Evolutionary conservation across 129 eudicot species (phyloP).

Genomic region (Artemisia annua): DNA sequence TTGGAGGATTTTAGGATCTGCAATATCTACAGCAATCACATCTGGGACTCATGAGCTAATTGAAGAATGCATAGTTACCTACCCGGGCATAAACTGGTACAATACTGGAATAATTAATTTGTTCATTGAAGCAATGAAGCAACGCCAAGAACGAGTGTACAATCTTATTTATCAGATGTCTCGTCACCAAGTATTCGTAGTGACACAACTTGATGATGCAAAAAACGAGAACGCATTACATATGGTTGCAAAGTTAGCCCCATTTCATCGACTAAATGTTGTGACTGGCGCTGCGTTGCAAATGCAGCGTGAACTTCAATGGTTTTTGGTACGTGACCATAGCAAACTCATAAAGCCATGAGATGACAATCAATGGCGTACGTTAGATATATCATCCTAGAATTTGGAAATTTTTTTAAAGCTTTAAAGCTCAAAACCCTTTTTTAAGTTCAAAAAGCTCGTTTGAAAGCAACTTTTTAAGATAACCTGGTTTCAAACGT

Average conservation of each 20-base stretch:
- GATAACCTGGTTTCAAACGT: too few relatives aligned
- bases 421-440: too few relatives aligned
- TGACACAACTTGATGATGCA: neutral
- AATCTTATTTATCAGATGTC: neutral
- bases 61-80: neutral
- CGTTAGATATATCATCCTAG: too few relatives aligned
- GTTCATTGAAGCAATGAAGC: neutral
- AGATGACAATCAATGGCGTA: neutral
- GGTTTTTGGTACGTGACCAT: conserved; percentile 4
- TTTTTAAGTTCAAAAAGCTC: too few relatives aligned
- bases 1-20: conserved; percentile 12
- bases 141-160: neutral
- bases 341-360: too few relatives aligned
- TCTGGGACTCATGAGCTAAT: neutral
- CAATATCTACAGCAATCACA: neutral
- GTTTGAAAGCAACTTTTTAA: too few relatives aligned
- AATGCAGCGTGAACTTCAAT: conserved; percentile 31
- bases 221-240: conserved; percentile 28
- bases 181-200: neutral
- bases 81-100: neutral
- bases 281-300: conserved; percentile 44
- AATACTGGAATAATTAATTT: neutral
- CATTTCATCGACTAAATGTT: conserved; percentile 34
- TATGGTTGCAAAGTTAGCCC: conserved; percentile 39
- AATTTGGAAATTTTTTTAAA: too few relatives aligned